phyloP scores from a whole-genome alignment of 2,329 filamentous ascomycete genomes.

The Aspergillus tanneri region DNA sequence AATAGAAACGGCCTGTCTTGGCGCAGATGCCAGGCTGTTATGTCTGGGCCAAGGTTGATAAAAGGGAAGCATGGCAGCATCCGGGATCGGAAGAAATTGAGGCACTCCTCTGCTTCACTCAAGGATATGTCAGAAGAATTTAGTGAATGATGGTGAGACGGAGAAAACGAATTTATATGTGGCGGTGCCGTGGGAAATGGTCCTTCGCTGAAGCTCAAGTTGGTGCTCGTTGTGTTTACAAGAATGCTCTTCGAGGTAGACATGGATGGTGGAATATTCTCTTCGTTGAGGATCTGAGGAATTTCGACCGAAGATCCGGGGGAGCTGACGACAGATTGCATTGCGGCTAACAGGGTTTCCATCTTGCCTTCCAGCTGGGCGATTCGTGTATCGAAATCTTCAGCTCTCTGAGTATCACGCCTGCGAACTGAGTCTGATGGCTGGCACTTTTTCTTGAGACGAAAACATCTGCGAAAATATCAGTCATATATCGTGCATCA shows the following conservation, averaged over 20 bases:
- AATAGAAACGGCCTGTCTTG: constrained; percentile 35
- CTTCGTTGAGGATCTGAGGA: constrained; percentile 8
- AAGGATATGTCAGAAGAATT: constrained; percentile 5
- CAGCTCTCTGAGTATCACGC: constrained; percentile 25
- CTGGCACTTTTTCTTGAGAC: constrained; percentile 37
- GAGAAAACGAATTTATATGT: not conserved
- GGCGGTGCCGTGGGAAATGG: constrained; percentile 3
- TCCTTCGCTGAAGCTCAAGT: constrained; percentile 1
- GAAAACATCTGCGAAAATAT: constrained; percentile 31
- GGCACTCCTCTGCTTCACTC: constrained; percentile 20
- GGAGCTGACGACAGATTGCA: constrained; percentile 27
- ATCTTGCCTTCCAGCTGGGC: constrained; percentile 38
- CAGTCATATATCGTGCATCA: not conserved
- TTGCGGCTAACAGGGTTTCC: constrained; percentile 31
- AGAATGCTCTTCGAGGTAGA: constrained; percentile 3
- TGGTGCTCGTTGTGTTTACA: not conserved
- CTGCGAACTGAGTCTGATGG: constrained; percentile 36
- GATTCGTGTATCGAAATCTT: constrained; percentile 34
- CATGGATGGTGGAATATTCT: constrained; percentile 3
- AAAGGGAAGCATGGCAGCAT: constrained; percentile 42
- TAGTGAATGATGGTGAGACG: not conserved
- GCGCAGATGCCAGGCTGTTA: constrained; percentile 33
- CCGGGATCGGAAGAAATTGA: constrained; percentile 30
- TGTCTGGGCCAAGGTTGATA: constrained; percentile 28
- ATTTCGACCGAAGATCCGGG: constrained; percentile 1